phyloP scores from a whole-genome alignment of 441 rosid genomes.

The Arabidopsis lyrata region DNA sequence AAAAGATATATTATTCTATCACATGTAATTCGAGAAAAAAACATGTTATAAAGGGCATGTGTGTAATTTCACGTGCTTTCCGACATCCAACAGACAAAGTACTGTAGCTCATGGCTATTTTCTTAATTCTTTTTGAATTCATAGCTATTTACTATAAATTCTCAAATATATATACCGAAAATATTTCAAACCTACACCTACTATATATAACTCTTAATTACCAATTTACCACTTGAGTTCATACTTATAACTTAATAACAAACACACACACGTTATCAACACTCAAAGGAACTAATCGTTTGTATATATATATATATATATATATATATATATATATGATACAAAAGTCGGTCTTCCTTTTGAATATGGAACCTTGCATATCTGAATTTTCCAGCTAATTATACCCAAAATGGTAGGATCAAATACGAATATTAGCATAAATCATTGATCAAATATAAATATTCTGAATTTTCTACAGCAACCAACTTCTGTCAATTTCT shows the following conservation, averaged over 20 bases:
- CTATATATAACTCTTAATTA: not conserved
- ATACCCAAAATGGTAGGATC: not conserved
- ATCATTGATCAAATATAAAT: not conserved
- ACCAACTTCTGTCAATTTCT: conserved; percentile 7
- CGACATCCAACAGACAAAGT: no score
- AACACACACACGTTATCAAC: not conserved
- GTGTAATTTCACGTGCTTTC: no score
- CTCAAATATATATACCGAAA: no score
- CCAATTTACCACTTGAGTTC: not conserved
- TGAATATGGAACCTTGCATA: not conserved
- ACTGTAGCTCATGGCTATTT: no score
- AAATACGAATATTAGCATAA: not conserved
- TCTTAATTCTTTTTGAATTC: no score
- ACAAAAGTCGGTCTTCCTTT: not conserved
- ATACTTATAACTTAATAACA: not conserved
- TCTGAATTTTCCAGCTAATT: not conserved
- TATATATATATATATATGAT: not conserved
- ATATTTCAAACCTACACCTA: conserved; percentile 16
- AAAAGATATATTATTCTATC: no score
- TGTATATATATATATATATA: not conserved
- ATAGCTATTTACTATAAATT: no score
- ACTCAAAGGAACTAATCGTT: not conserved
- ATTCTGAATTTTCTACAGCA: not conserved
- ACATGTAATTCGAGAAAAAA: no score
- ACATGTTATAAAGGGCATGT: no score